These are phyloP conservation scores for Xylariales sp. DNA, from an alignment of 2,329 filamentous ascomycete species.

Conservation along the genomic window DNA sequence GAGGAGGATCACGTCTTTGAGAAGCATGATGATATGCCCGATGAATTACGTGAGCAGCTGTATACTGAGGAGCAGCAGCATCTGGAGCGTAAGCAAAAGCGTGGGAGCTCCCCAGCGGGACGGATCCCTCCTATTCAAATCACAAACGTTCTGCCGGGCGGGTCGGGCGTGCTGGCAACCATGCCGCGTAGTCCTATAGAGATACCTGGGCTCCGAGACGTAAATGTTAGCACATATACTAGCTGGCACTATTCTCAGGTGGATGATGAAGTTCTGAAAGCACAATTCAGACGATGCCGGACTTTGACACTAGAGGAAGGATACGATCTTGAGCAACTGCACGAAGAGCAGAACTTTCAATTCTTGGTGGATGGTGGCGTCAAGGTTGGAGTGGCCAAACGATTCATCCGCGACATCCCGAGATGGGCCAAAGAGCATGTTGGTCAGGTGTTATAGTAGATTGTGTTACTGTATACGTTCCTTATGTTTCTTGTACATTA, in stretches of 20 bases:
- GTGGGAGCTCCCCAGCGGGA: not conserved
- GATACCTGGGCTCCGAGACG: slow-evolving; percentile 1
- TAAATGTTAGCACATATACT: not conserved
- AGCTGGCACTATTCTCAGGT: slow-evolving; percentile 1
- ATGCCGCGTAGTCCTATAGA: not conserved
- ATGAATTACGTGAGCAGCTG: not conserved
- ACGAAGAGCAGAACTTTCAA: slow-evolving; percentile 22
- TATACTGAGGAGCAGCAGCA: not conserved
- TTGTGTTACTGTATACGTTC: too few relatives aligned
- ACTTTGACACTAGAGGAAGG: slow-evolving; percentile 5
- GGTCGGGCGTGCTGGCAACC: too few relatives aligned
- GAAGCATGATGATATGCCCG: not conserved
- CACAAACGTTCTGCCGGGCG: not conserved
- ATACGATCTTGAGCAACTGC: slow-evolving; percentile 24
- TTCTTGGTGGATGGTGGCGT: slow-evolving; percentile 27
- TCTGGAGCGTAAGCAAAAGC: not conserved
- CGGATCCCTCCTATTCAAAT: not conserved
- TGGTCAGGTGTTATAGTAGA: not conserved
- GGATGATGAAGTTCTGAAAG: not conserved
- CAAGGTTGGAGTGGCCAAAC: slow-evolving; percentile 22
- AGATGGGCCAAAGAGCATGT: slow-evolving; percentile 13
- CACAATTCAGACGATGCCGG: not conserved
- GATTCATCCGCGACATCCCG: slow-evolving; percentile 26
- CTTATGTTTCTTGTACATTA: too few relatives aligned
- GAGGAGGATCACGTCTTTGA: not conserved